Percentiles rank a stretch among this genome's conserved stretches.
phyloP scores from a whole-genome alignment of 768 basidiomycete genomes.

The Tricholoma flavovirens region DNA sequence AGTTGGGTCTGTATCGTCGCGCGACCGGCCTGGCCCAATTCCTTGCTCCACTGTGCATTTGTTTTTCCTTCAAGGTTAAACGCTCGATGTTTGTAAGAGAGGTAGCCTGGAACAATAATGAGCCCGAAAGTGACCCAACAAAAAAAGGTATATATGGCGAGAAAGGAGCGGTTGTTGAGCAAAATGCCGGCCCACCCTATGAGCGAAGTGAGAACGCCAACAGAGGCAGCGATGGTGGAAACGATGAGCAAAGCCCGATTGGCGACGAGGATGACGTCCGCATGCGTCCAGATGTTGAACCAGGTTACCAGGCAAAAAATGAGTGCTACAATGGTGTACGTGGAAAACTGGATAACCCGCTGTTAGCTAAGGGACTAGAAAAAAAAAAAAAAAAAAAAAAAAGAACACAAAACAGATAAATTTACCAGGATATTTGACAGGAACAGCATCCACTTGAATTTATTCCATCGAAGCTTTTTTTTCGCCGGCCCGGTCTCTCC shows the following conservation, averaged over 20 bases:
- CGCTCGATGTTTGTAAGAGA: slow-evolving; percentile 60
- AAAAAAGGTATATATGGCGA: slow-evolving; percentile 71
- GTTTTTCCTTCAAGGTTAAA: slow-evolving; percentile 70
- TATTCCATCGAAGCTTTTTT: slow-evolving; percentile 19
- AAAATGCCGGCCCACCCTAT: slow-evolving; percentile 81
- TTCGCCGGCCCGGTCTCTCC: neutral
- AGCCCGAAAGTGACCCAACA: slow-evolving; percentile 73
- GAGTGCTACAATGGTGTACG: slow-evolving; percentile 55
- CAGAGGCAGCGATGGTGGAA: slow-evolving; percentile 57
- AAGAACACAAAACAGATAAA: neutral
- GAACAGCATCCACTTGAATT: slow-evolving; percentile 81
- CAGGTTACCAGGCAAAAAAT: slow-evolving; percentile 66
- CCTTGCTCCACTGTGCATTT: slow-evolving; percentile 66
- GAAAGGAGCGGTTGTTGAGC: slow-evolving; percentile 81
- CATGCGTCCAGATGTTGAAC: slow-evolving; percentile 67
- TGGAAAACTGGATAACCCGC: slow-evolving; percentile 33
- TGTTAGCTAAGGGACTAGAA: no score
- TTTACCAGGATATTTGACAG: slow-evolving; percentile 46
- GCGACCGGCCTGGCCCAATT: slow-evolving; percentile 52
- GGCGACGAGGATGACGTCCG: slow-evolving; percentile 65
- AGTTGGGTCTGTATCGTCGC: slow-evolving; percentile 69
- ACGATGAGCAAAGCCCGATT: slow-evolving; percentile 63
- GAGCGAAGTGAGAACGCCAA: slow-evolving; percentile 60
- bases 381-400: no score
- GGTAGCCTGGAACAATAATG: slow-evolving; percentile 71